These are phyloP conservation scores for Ramaria sp. DNA, from an alignment of 768 basidiomycete species.

Conservation along the genomic window DNA sequence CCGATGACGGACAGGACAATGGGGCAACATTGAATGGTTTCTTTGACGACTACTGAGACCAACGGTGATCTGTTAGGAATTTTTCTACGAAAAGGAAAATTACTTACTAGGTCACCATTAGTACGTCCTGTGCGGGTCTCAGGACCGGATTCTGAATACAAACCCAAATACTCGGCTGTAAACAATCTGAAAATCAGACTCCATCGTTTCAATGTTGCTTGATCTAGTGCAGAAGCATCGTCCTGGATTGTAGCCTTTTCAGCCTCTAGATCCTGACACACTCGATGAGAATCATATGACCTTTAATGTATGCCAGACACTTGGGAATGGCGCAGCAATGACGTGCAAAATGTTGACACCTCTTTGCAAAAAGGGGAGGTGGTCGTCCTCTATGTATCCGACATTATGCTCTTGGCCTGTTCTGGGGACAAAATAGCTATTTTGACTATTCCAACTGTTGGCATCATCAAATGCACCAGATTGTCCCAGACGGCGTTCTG, in stretches of 20 bases:
- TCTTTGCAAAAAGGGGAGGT: constrained; percentile 72
- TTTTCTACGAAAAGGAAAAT: not conserved
- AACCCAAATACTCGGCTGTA: constrained; percentile 78
- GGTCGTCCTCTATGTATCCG: constrained; percentile 82
- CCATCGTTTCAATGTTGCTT: constrained; percentile 83
- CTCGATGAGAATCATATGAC: constrained; percentile 30
- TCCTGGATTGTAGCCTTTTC: constrained; percentile 40
- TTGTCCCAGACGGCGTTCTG: constrained; percentile 61
- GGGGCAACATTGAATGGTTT: not conserved
- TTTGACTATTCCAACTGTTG: constrained; percentile 29
- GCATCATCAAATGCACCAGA: constrained; percentile 43
- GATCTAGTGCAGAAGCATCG: constrained; percentile 75
- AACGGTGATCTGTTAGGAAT: not conserved
- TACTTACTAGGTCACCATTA: constrained; percentile 1
- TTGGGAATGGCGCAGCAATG: constrained; percentile 82
- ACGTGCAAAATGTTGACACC: constrained; percentile 88
- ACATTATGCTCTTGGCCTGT: constrained; percentile 24
- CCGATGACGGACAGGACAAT: too few relatives aligned
- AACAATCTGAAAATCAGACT: constrained; percentile 81
- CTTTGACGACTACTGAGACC: not conserved
- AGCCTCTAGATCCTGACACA: not conserved
- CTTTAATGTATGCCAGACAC: constrained; percentile 73
- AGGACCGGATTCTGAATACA: constrained; percentile 30
- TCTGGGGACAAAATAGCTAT: constrained; percentile 59
- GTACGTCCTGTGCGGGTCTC: not conserved